Conservation (phyloP, 139 green algal genomes). For the Chlamydomonas sphaeroides region DNA sequence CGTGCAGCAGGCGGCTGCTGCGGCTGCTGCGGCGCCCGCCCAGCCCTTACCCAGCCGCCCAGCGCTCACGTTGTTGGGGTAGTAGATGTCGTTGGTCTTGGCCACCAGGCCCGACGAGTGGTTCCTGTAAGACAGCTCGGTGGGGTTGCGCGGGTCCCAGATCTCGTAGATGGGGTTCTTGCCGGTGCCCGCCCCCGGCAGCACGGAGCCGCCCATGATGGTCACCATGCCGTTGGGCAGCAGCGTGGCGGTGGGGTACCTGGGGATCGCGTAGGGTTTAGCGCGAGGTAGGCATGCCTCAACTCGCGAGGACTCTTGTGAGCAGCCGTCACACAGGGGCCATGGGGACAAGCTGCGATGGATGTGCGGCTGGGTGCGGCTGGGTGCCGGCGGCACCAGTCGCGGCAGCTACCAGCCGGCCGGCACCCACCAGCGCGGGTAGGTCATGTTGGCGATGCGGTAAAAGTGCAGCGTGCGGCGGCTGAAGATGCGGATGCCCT, state of each 20-base stretch:
- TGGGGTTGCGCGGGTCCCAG: slow-evolving; percentile 37
- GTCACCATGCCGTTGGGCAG: slow-evolving; percentile 44
- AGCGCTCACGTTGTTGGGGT: slow-evolving; percentile 16
- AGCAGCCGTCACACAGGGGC: no score
- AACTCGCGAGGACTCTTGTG: no score
- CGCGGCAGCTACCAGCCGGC: no score
- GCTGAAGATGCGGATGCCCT: slow-evolving; percentile 39
- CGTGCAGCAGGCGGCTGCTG: no score
- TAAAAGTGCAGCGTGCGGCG: slow-evolving; percentile 2
- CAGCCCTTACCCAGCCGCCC: no score
- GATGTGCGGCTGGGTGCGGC: no score
- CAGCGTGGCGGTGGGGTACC: slow-evolving; percentile 49
- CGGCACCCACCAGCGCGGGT: slow-evolving; percentile 41
- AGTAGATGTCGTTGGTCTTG: slow-evolving; percentile 48
- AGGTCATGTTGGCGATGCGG: slow-evolving; percentile 38
- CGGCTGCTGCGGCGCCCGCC: no score
- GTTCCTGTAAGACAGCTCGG: neutral
- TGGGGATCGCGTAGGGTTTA: no score
- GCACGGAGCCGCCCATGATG: slow-evolving; percentile 53
- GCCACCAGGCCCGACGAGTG: slow-evolving; percentile 1
- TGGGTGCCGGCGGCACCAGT: no score
- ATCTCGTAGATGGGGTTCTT: slow-evolving; percentile 45
- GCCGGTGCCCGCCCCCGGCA: slow-evolving; percentile 32
- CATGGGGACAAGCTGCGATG: no score
- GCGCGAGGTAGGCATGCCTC: no score